These are phyloP conservation scores for Skeletonema costatum DNA, from an alignment of 108 stramenopile species.

Conservation along the genomic window DNA sequence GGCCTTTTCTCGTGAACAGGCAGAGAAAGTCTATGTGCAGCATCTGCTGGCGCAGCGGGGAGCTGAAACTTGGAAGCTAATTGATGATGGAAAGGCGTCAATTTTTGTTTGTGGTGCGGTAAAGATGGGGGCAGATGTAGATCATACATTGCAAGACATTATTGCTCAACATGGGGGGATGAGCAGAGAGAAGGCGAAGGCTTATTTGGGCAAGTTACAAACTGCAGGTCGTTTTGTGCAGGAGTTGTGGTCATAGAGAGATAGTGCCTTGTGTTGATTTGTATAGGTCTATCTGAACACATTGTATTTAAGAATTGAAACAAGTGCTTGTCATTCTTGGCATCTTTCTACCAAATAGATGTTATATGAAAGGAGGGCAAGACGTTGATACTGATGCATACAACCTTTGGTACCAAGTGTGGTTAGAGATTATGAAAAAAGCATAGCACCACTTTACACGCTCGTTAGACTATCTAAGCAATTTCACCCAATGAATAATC, in stretches of 20 bases:
- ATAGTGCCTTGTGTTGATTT: too few species aligned
- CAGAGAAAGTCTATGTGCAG: slow-evolving; percentile 96
- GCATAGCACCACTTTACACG: neutral
- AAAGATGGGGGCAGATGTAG: slow-evolving; percentile 86
- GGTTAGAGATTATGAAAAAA: too few species aligned
- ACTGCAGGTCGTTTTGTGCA: slow-evolving; percentile 78
- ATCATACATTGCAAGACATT: slow-evolving; percentile 73
- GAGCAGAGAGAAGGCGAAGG: slow-evolving; percentile 66
- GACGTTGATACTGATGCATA: too few species aligned
- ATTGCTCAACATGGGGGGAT: slow-evolving; percentile 49
- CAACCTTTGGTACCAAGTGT: too few species aligned
- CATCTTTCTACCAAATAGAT: too few species aligned
- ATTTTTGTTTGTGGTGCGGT: slow-evolving; percentile 93
- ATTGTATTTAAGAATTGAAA: too few species aligned
- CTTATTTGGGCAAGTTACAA: slow-evolving; percentile 66
- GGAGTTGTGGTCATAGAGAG: slow-evolving; percentile 71
- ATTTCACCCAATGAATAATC: slow-evolving; percentile 67
- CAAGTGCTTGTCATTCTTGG: too few species aligned
- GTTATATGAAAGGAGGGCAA: too few species aligned
- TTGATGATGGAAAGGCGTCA: slow-evolving; percentile 60
- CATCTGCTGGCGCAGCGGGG: slow-evolving; percentile 72
- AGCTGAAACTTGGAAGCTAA: slow-evolving; percentile 70
- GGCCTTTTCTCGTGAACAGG: slow-evolving; percentile 91
- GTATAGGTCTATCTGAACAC: too few species aligned
- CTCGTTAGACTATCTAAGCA: neutral